Evolutionary conservation across 257 asterid genomes (phyloP), one percentile per base, ranked within the genome.

Genomic region (Coffea canephora): DNA sequence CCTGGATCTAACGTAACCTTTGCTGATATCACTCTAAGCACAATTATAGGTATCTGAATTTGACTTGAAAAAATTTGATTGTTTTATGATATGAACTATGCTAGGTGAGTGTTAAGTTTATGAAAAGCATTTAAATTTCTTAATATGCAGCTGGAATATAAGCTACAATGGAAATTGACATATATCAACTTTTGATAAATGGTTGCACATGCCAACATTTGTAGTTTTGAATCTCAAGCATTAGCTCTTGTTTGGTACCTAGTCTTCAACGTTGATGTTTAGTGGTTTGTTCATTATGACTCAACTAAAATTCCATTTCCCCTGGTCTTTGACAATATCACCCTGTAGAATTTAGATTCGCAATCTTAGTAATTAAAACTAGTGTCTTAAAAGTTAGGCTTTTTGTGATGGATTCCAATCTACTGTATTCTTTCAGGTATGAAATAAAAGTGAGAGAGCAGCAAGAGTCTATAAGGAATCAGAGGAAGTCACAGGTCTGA

Each of bases 401-500:
- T 69, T 71, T 69, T 10, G 49, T 66, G 46, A 57, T 6, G 25
- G 69, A 72, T 57, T 57, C 62, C 77, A 78, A 71, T 61, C 52
- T 73, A 55, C 70, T 18, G 61, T 73, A 52, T 83, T 83, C 79
- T 87, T 75, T 83, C 95, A 94, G 99, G 94, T 96, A 96, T 80
- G 98, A 96, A 83, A 96, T 96, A 36, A 94, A 96, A 90, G 52
- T 96, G 69, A 88, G 97, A 83, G 99, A 96, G 76, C 99, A 92
- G 83, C 98, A 94, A 87, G 95, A 91, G 85, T 85, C 71, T 80
- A 89, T 94, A 34, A 90, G 97, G 88, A 88, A 86, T 81, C 94
- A 96, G 91, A 92, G 99, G 74, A 90, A 90, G 87, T 61, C 85
- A 70, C 99, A 95, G 98, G 99, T 95, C 71, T 80, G 82, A 55